Conservation (phyloP, 2,329 filamentous ascomycete species). For the Westerdykella aurantiaca region DNA sequence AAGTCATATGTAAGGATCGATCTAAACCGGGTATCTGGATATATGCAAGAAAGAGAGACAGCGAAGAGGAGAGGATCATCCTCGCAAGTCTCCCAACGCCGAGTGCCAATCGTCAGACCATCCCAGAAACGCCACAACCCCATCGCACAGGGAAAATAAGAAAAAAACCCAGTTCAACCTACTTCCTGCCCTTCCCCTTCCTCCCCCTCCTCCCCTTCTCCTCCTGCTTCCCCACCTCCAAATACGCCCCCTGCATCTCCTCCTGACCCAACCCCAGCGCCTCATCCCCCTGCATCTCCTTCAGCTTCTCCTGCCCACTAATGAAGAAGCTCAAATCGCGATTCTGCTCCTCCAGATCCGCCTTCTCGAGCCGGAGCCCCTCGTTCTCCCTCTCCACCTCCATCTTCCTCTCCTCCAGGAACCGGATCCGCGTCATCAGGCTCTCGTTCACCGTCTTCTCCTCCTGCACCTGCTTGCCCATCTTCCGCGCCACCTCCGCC, state of each 20-base stretch:
- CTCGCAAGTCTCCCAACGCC: no score
- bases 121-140: not conserved
- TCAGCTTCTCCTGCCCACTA: conserved; percentile 73
- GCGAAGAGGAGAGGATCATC: no score
- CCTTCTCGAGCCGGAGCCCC: conserved; percentile 55
- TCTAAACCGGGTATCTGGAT: no score
- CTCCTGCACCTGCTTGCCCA: conserved; percentile 73
- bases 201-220: conserved; percentile 21
- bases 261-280: conserved; percentile 62
- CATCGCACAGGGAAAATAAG: not conserved
- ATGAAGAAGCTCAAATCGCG: conserved; percentile 85
- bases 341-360: conserved; percentile 78
- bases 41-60: no score
- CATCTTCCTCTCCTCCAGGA: conserved; percentile 54
- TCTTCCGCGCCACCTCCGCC: conserved; percentile 65
- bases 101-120: no score
- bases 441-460: conserved; percentile 81
- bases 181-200: conserved; percentile 13
- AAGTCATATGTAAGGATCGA: no score
- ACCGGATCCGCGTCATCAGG: conserved; percentile 74
- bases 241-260: conserved; percentile 46
- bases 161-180: no score
- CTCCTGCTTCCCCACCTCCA: conserved; percentile 27
- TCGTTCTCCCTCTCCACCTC: conserved; percentile 36
- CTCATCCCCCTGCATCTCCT: conserved; percentile 62